phyloP scores from a whole-genome alignment of 768 basidiomycete genomes.

The Paxillus ammoniavirescens region DNA sequence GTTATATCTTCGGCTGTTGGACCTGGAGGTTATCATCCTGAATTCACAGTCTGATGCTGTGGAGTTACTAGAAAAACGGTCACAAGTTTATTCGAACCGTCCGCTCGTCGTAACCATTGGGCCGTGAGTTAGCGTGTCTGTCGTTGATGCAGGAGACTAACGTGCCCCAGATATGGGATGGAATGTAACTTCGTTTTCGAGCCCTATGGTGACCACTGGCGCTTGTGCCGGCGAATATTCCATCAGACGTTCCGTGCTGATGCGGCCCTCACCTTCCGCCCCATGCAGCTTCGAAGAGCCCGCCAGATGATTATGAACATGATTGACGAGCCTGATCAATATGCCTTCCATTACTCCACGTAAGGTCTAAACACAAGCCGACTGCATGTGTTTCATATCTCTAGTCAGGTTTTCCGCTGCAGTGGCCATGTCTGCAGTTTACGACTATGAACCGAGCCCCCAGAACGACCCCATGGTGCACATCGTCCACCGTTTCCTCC shows the following conservation, averaged over 20 bases:
- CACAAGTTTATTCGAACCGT: slow-evolving; percentile 14
- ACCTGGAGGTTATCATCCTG: slow-evolving; percentile 4
- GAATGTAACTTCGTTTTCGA: slow-evolving; percentile 1
- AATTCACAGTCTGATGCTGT: slow-evolving; percentile 1
- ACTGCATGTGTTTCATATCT: neutral
- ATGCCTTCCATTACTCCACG: slow-evolving; percentile 5
- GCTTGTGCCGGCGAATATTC: slow-evolving; percentile 18
- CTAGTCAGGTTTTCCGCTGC: slow-evolving; percentile 27
- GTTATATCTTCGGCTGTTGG: slow-evolving; percentile 5
- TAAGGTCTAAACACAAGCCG: neutral
- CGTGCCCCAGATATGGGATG: slow-evolving; percentile 5
- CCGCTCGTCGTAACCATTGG: slow-evolving; percentile 2
- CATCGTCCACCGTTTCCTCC: neutral
- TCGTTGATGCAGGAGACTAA: no score
- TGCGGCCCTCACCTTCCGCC: slow-evolving; percentile 3
- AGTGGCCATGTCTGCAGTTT: slow-evolving; percentile 20
- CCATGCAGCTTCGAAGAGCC: slow-evolving; percentile 15
- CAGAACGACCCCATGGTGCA: slow-evolving; percentile 10
- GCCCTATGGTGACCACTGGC: slow-evolving; percentile 8
- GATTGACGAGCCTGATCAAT: slow-evolving; percentile 5
- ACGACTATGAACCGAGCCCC: slow-evolving; percentile 15
- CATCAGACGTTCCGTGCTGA: slow-evolving; percentile 15
- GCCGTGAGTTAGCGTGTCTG: neutral
- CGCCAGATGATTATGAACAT: slow-evolving; percentile 10
- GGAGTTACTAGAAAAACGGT: slow-evolving; percentile 11